Evolutionary conservation across 306 rosid genomes (phyloP).

Genomic region (Cicer chorassanicum): DNA sequence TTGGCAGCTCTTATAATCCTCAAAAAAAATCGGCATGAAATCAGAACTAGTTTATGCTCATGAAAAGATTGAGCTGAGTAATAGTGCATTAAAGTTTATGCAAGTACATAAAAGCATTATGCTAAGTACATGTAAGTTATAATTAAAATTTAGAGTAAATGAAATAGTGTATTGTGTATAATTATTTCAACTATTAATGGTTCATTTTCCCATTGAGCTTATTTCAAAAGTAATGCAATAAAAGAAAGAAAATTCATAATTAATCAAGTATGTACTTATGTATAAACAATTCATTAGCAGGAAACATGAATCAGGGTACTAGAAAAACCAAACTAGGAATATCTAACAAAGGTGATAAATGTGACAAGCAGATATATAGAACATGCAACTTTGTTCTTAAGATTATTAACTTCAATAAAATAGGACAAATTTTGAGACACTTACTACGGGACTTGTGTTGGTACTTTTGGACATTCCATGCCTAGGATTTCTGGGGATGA

Average conservation of each 20-base stretch:
- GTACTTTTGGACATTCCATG: slow-evolving; percentile 65
- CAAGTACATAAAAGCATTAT: too few species aligned
- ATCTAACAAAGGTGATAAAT: too few species aligned
- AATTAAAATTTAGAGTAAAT: too few species aligned
- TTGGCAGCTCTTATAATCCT: too few species aligned
- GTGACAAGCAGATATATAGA: too few species aligned
- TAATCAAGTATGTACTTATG: neutral
- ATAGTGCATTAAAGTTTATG: slow-evolving; percentile 9
- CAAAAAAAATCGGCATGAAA: neutral
- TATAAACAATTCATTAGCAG: slow-evolving; percentile 11
- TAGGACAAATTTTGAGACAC: slow-evolving; percentile 33
- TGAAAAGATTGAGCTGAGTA: neutral
- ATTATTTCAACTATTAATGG: too few species aligned
- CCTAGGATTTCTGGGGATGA: slow-evolving; percentile 55
- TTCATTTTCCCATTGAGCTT: neutral
- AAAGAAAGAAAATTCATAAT: neutral
- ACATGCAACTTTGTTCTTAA: too few species aligned
- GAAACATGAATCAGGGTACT: neutral
- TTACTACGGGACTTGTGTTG: slow-evolving; percentile 76
- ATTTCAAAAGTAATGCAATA: neutral
- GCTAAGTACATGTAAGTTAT: too few species aligned
- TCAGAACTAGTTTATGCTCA: slow-evolving; percentile 12
- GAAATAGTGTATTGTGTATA: too few species aligned
- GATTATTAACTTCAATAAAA: neutral
- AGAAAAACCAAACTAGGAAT: neutral